Conservation (phyloP, 2,329 filamentous ascomycete species). For the Colletotrichum karsti region DNA sequence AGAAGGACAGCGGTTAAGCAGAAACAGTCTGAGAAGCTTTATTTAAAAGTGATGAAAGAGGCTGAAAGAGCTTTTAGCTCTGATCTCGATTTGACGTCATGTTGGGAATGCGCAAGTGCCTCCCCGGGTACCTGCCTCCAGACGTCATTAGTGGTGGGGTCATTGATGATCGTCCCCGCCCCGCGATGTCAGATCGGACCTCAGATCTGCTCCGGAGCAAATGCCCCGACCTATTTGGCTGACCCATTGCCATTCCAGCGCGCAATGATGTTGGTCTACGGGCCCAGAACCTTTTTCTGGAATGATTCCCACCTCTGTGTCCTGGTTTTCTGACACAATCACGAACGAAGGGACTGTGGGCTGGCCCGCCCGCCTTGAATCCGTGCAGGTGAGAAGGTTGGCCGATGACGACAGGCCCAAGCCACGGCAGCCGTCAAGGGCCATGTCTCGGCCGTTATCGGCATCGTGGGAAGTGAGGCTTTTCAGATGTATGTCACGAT, state of each 20-base stretch:
- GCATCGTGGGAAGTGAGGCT: background rate
- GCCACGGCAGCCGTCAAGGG: too few species aligned
- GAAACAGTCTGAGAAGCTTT: background rate
- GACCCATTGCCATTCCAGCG: too few species aligned
- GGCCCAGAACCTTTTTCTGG: background rate
- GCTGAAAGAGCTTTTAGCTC: background rate
- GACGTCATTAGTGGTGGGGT: constrained; percentile 13
- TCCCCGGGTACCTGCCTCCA: background rate
- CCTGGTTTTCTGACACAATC: background rate
- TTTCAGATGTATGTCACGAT: background rate
- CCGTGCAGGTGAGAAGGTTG: background rate
- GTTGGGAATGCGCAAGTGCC: background rate
- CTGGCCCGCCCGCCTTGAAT: background rate
- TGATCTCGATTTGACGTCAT: constrained; percentile 17
- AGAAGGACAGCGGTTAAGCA: rapidly evolving
- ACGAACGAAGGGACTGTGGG: background rate
- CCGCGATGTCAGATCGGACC: constrained; percentile 10
- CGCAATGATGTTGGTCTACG: background rate
- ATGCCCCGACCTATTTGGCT: too few species aligned
- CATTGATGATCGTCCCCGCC: background rate
- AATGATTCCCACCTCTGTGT: background rate
- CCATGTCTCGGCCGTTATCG: too few species aligned
- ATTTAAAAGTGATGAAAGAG: too few species aligned
- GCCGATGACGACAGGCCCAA: background rate
- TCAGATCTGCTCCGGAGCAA: constrained; percentile 17